Conservation (phyloP, 2,329 filamentous ascomycete species). For the Elsinoe necatrix region DNA sequence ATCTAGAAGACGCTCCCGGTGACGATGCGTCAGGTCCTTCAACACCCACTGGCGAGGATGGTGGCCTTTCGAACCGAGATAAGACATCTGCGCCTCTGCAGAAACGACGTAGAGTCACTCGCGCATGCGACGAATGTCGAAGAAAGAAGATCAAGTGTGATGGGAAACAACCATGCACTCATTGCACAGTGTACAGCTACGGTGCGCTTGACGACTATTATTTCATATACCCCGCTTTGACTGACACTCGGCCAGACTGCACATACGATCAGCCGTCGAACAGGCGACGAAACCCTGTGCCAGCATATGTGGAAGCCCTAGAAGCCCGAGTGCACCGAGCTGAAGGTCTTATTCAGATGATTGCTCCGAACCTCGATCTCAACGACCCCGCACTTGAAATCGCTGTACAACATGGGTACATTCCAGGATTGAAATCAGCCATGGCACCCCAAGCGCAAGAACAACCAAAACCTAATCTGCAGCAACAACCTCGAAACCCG, state of each 20-base stretch:
- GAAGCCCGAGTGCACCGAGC: constrained; percentile 76
- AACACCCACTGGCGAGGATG: constrained; percentile 22
- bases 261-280: constrained; percentile 95
- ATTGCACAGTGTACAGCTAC: constrained; percentile 97
- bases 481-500: constrained; percentile 17
- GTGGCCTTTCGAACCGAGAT: constrained; percentile 18
- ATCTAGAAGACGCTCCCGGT: constrained; percentile 10
- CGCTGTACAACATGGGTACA: constrained; percentile 43
- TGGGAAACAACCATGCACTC: constrained; percentile 56
- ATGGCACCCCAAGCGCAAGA: constrained; percentile 19
- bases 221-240: background rate
- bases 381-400: constrained; percentile 77
- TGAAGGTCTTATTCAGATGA: constrained; percentile 67
- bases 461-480: background rate
- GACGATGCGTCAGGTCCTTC: constrained; percentile 9
- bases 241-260: constrained; percentile 55
- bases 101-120: constrained; percentile 77
- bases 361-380: constrained; percentile 76
- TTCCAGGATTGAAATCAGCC: constrained; percentile 29
- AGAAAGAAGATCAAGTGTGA: constrained; percentile 54
- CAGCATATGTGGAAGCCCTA: constrained; percentile 85
- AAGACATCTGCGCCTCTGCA: constrained; percentile 25
- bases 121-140: constrained; percentile 81
- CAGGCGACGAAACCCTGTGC: constrained; percentile 77
- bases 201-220: constrained; percentile 48